phyloP scores from a whole-genome alignment of 305 asterid genomes.

The Fraxinus ornus region DNA sequence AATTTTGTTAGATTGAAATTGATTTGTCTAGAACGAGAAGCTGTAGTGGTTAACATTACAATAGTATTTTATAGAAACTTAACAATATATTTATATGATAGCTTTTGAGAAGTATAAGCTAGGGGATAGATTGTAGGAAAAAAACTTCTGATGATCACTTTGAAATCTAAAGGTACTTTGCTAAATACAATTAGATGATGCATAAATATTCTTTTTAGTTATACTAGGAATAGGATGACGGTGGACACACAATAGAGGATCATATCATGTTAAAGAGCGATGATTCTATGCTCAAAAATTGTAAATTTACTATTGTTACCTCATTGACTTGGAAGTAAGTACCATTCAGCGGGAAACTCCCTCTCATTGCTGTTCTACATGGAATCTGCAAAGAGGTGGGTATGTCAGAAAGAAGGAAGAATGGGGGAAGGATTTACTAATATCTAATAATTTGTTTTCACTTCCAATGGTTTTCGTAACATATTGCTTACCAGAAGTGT shows the following conservation, averaged over 20 bases:
- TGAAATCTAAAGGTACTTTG: conserved; percentile 2
- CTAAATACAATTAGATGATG: background rate
- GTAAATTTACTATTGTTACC: conserved; percentile 36
- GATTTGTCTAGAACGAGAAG: background rate
- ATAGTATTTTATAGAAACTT: background rate
- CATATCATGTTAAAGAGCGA: conserved; percentile 1
- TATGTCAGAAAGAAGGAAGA: conserved; percentile 19
- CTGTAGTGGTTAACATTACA: background rate
- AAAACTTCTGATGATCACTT: background rate
- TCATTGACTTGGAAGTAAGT: conserved; percentile 96
- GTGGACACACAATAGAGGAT: background rate
- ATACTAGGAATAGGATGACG: background rate
- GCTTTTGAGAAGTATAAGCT: background rate
- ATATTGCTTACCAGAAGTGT: conserved; percentile 74
- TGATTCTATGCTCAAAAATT: background rate
- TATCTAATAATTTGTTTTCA: conserved; percentile 1
- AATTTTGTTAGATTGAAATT: background rate
- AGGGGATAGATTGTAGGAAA: background rate
- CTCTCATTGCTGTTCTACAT: conserved; percentile 92
- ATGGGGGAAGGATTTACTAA: background rate
- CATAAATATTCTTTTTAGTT: background rate
- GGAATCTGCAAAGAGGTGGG: conserved; percentile 58
- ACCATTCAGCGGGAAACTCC: conserved; percentile 91
- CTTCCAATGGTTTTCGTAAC: conserved; percentile 1
- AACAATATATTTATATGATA: background rate